phyloP scores from a whole-genome alignment of 305 asterid species.

The Caryopteris hybrid region DNA sequence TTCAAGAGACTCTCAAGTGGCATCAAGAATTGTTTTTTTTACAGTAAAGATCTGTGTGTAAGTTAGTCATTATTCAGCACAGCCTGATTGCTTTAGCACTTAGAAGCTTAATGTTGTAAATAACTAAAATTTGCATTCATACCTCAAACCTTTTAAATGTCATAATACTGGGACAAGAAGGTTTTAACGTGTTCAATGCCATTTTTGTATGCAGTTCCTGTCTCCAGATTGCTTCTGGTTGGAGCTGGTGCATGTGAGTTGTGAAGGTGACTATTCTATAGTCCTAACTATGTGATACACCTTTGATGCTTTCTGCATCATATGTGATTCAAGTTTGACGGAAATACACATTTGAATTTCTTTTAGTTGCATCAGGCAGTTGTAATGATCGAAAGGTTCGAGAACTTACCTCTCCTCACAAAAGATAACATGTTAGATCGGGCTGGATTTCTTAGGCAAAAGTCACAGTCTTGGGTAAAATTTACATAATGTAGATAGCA shows the following conservation, averaged over 20 bases:
- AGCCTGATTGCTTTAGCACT: no score
- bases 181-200: background rate
- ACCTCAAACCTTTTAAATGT: background rate
- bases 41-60: no score
- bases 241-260: background rate
- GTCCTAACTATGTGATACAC: background rate
- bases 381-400: background rate
- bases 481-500: constrained; percentile 4
- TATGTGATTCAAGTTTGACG: background rate
- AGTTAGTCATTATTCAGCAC: no score
- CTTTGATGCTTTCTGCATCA: background rate
- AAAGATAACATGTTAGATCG: background rate
- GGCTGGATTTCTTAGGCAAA: constrained; percentile 14
- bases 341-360: background rate
- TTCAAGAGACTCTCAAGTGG: no score
- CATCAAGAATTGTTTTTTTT: no score
- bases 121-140: background rate
- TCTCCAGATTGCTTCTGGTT: background rate
- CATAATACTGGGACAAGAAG: background rate
- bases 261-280: background rate
- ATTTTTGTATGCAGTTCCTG: background rate
- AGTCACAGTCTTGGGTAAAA: constrained; percentile 8
- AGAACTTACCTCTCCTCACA: background rate
- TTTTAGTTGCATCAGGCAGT: background rate
- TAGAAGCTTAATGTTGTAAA: background rate